These are phyloP conservation scores for Pelargonium cotyledonis DNA, from an alignment of 441 rosid genomes.

Conservation along the genomic window DNA sequence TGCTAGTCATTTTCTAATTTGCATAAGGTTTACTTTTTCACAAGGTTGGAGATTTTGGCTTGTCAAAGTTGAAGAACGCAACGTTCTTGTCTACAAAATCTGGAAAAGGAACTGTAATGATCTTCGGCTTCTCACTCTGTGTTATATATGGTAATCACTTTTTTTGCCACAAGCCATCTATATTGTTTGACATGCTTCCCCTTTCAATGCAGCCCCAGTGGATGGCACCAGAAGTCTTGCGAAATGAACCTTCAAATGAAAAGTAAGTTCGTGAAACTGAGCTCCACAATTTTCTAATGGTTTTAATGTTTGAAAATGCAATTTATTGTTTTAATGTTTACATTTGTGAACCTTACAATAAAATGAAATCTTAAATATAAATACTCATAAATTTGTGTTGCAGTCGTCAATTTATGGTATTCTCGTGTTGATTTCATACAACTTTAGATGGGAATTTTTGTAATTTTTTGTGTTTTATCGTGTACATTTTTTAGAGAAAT, in stretches of 20 bases:
- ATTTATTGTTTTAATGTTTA: too few relatives aligned
- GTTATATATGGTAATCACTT: background rate
- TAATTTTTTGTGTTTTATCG: too few relatives aligned
- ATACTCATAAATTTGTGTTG: too few relatives aligned
- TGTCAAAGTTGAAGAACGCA: constrained; percentile 74
- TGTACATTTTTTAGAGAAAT: too few relatives aligned
- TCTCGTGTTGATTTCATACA: too few relatives aligned
- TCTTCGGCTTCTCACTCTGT: background rate
- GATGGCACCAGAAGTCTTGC: constrained; percentile 94
- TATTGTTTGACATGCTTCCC: background rate
- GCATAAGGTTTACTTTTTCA: background rate
- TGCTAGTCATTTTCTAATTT: background rate
- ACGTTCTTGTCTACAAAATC: constrained; percentile 64
- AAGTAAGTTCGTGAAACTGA: constrained; percentile 35
- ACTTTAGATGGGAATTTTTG: too few relatives aligned
- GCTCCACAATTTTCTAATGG: background rate
- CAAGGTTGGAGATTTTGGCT: constrained; percentile 90
- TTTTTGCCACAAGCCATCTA: background rate
- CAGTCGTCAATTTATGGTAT: too few relatives aligned
- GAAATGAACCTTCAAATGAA: constrained; percentile 80
- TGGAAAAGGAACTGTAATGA: constrained; percentile 75
- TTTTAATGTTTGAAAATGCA: too few relatives aligned
- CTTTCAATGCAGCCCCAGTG: constrained; percentile 65
- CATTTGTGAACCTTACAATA: too few relatives aligned
- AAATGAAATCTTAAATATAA: too few relatives aligned